phyloP scores from a whole-genome alignment of 1,139 yeast genomes.

The Nadsonia commutata region DNA sequence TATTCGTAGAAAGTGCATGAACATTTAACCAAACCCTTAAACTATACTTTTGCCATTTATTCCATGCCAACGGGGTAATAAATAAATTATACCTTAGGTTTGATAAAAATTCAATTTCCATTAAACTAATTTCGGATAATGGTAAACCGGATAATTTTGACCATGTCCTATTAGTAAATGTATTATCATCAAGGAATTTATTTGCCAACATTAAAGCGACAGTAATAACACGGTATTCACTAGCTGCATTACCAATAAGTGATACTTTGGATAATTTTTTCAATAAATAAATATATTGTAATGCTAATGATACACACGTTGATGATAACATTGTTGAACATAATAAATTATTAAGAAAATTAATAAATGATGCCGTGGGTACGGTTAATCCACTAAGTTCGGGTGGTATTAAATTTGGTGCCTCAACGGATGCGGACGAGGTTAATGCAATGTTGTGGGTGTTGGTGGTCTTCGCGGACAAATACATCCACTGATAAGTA shows the following conservation, averaged over 20 bases:
- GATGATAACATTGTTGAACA: constrained; percentile 22
- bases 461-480: too few species aligned
- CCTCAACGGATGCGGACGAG: too few species aligned
- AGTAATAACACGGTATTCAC: constrained; percentile 46
- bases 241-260: constrained; percentile 21
- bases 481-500: constrained; percentile 8
- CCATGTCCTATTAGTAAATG: constrained; percentile 88
- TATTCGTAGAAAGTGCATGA: constrained; percentile 6
- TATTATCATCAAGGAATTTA: constrained; percentile 86
- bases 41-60: constrained; percentile 15
- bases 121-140: constrained; percentile 39
- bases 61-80: constrained; percentile 18
- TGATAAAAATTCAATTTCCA: constrained; percentile 37
- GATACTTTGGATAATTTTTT: constrained; percentile 15
- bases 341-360: constrained; percentile 18
- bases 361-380: constrained; percentile 12
- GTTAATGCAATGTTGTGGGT: too few species aligned
- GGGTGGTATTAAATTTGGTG: not conserved
- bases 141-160: constrained; percentile 73
- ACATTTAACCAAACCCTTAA: constrained; percentile 15
- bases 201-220: constrained; percentile 68
- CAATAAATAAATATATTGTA: constrained; percentile 22
- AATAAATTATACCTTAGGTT: constrained; percentile 20
- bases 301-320: constrained; percentile 22
- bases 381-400: constrained; percentile 9